Evolutionary conservation across 164 flowering plant species (phyloP), one percentile per base, ranked within the genome.

Genomic region (Akebia trifoliata): DNA sequence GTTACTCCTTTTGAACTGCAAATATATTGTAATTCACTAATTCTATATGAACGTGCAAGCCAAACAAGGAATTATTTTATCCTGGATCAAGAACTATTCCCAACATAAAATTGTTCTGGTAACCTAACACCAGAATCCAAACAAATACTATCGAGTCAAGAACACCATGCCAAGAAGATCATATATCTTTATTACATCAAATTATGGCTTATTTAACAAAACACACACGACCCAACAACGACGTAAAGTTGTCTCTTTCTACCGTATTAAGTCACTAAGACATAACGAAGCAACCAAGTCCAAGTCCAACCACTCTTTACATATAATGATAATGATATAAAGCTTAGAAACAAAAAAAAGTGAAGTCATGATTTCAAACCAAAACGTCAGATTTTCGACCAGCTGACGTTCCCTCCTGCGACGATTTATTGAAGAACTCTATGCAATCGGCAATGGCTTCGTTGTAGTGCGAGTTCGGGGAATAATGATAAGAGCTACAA

Each of bases 401-500:
- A 31, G 36, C 24, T 14, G 20, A 2, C 2, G 30, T 50, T 8
- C 68, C 69, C 20, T 65, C 73, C 28, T 73, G 70, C 10, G 72
- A 71, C 0, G 83, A 79, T 54, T 52, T 72, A 24, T 79, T 74
- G 64, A 76, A 69, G 72, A 76, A 79, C 78, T 79, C 83, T 17
- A 79, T 76, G 70, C 83, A 79, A 39, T 79, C 83, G 8, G 76
- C 76, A 62, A 79, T 70, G 56, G 83, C 83, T 55, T 79, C 83
- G 2, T 51, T 55, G 44, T 76, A 74, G 35, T 79, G 83, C 1
- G 80, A 73, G 34, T 64, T 79, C 1, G 75, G 57, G 6, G 72
- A 74, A 8, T 74, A 68, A 49, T 74, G 67, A 43, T 66, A 62
- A 0, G 75, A 70, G 54, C 75, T 72, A 70, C 76, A 76, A 2